Evolutionary conservation across 176 grass and related monocot genomes (phyloP), one percentile per base, ranked within the genome.

Genomic region (Aegilops bicornis): DNA sequence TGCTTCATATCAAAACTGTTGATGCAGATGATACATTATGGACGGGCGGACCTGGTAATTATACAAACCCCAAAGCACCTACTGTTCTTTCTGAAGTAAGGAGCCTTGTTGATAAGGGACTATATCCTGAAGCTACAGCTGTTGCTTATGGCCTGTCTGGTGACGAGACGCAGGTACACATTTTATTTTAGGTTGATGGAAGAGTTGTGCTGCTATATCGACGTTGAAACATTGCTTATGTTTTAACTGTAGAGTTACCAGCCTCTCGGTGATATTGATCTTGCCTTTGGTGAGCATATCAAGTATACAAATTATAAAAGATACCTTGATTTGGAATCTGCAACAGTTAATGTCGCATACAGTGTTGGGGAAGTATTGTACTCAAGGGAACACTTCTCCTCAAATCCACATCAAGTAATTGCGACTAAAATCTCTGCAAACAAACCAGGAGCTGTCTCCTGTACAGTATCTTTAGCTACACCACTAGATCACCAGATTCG

Each of bases 1-100:
- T 84, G 6, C 20, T 61, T 91, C 71, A 63, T 82, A 82, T 69
- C 85, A 76, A 82, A 68, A 81, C 78, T 83, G 30, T 81, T 83
- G 45, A 27, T 87, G 91, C 84, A 98, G 96, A 93, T 89, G 93
- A 98, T 66, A 98, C 96, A 83, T 82, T 98, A 54, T 95, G 96
- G 96, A 98, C 96, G 13, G 96, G 96, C 27, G 90, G 83, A 76
- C 96, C 96, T 69, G 93, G 90, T 79, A 88, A 94, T 61, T 95
- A 98, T 81, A 95, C 93, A 78, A 94, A 95, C 64, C 80, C 90
- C 20, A 84, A 93, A 84, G 75, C 91, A 64, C 96, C 93, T 64
- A 22, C 83, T 61, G 86, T 90, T 82, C 93, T 98, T 78, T 83
- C 86, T 29, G 85, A 95, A 88, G 96, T 98, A 78, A 91, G 96